Evolutionary conservation across 805 yeast species (phyloP), one percentile per base, ranked within the genome.

Genomic region (Metahyphopichia silvanorum): DNA sequence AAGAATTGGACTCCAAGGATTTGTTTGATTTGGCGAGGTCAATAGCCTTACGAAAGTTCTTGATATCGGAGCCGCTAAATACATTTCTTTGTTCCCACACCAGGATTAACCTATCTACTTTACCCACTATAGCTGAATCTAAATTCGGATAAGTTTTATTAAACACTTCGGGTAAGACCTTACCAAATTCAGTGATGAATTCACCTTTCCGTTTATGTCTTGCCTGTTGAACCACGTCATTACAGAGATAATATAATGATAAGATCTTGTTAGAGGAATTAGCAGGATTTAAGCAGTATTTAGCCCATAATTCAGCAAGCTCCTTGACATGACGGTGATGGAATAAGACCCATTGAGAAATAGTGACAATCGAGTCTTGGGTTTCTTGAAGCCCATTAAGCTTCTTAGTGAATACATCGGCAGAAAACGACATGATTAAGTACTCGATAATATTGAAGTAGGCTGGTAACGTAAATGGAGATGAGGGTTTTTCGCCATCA

Each of bases 171-270:
- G 77, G 76, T 25, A 80, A 49, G 3, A 70, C 71, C 1, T 53
- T 49, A 9, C 76, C 68, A 55, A 84, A 86, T 3, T 77, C 79
- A 6, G 56, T 60, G 3, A 81, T 55, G 42, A 82, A 80, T 29
- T 77, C 85, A 4, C 61, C 60, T 46, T 74, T 77, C 38, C 74
- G 68, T 45, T 78, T 76, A 21, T 81, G 78, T 37, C 79, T 69
- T 3, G 88, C 77, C 51, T 83, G 83, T 55, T 86, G 96, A 1
- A 86, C 82, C 15, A 86, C 79, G 43, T 86, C 96, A 53, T 86
- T 86, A 32, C 83, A 81, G 10, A 86, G 62, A 48, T 86, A 86
- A 16, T 86, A 66, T 35, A 82, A 57, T 2, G 82, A 69, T 32
- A 82, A 65, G 38, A 69, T 72, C 45, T 72, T 67, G n/a, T 42